Evolutionary conservation across 2,329 filamentous ascomycete genomes (phyloP), one percentile per base, ranked within the genome.

Genomic region (Magnaporthiopsis rhizophila): DNA sequence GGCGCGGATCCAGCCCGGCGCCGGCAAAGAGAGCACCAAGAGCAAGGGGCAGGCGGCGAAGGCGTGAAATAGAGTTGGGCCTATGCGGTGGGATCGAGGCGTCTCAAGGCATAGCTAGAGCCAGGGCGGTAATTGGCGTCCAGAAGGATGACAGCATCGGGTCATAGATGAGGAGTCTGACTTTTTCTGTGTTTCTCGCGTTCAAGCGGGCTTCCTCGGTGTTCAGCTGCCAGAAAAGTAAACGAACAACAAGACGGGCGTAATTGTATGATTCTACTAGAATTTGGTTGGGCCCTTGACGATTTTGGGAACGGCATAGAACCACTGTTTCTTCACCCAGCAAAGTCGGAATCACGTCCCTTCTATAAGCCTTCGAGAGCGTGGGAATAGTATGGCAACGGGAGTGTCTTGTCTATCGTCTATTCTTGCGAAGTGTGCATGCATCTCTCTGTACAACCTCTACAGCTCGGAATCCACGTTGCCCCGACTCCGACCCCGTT

Each of bases 1-100:
- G 95, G 95, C 95, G 57, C 86, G 93, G 66, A 98, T 99, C 72
- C 89, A 95, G 76, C 91, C 91, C 7, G 75, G 74, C 66, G 74
- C 75, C 66, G 71, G 69, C 32, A 73, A 77, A 69, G 70, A 68
- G 45, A 53, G 45, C 45, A 71, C 71, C 64, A 77, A 77, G 69
- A 70, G 73, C 50, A 77, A 79, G 72, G 72, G 56, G 26, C 45
- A 58, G 6, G 26, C 58, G 53, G 38, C 62, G 8, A 32, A 56
- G 38, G 62, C 30, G 30, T 58, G 36, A 63, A 63, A 36, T 63
- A 63, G 30, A 56, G 15, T 45, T 45, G 38, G 15, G 38, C 15
- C 9, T 53, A 2, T n/a, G 8, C 21, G 18, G 9, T 7, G 18
- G 21, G n/a, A 53, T 6, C 45, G 21, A 53, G 18, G 45, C 18